Percentiles rank a stretch among this genome's conserved stretches.
These are phyloP conservation scores for Trichosporon sp. DNA, from an alignment of 1,284 basidiomycete species.

Conservation along the genomic window DNA sequence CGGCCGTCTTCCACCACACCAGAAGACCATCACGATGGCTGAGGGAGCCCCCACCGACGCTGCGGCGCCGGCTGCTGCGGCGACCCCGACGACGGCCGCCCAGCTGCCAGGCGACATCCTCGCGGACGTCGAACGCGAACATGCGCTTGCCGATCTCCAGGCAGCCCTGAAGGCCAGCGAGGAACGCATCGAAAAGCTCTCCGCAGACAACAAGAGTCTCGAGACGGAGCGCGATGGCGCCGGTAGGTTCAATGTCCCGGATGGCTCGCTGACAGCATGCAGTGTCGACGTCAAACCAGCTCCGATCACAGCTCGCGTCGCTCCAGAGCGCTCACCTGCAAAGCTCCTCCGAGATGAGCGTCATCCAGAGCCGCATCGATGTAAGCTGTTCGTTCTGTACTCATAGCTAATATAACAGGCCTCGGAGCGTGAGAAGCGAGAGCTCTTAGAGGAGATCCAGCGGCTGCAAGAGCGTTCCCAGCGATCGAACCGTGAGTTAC, in stretches of 20 bases:
- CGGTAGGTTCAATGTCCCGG: constrained; percentile 21
- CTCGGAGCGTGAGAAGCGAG: constrained; percentile 43
- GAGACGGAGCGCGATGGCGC: constrained; percentile 34
- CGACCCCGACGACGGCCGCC: constrained; percentile 8
- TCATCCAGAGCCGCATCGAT: constrained; percentile 36
- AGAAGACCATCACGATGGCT: constrained; percentile 2
- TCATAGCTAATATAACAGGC: constrained; percentile 22
- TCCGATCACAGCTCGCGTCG: constrained; percentile 37
- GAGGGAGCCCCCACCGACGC: constrained; percentile 5
- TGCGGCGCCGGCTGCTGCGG: constrained; percentile 5
- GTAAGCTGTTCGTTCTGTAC: constrained; percentile 20
- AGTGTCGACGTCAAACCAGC: constrained; percentile 39
- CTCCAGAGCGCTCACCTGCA: constrained; percentile 37
- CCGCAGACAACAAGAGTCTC: constrained; percentile 29
- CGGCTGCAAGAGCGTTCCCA: constrained; percentile 33
- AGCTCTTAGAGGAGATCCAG: constrained; percentile 41
- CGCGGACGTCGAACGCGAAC: constrained; percentile 47
- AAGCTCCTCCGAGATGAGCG: constrained; percentile 32
- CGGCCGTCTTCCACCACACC: background rate
- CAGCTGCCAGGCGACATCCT: constrained; percentile 28
- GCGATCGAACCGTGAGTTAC: constrained; percentile 33
- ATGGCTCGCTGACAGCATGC: background rate
- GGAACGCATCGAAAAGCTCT: constrained; percentile 31
- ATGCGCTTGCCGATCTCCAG: constrained; percentile 42
- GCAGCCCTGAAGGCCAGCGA: constrained; percentile 32